A percentile compares a stretch with the other conserved stretches of the same genome.
These are phyloP conservation scores for Blepharisma japonicum DNA, from an alignment of 73 alveolate genomes.

Conservation along the genomic window DNA sequence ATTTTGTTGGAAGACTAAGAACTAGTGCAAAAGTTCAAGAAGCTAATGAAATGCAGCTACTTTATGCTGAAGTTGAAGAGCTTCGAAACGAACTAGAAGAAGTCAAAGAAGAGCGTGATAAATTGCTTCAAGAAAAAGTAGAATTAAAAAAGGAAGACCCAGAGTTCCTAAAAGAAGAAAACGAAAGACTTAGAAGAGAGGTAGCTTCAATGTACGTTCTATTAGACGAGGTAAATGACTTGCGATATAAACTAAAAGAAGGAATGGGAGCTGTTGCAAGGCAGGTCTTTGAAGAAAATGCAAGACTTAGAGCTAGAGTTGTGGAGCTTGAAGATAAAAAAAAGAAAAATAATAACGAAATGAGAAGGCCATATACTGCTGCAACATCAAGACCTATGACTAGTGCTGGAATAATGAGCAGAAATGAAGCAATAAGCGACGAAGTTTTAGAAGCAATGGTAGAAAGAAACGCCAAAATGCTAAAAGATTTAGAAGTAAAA, in stretches of 20 bases:
- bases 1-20: slow-evolving; percentile 26
- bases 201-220: slow-evolving; percentile 7
- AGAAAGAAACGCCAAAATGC: neutral
- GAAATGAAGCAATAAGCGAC: neutral
- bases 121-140: slow-evolving; percentile 11
- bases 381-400: slow-evolving; percentile 15
- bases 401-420: neutral
- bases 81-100: neutral
- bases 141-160: neutral
- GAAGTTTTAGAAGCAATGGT: neutral
- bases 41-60: neutral
- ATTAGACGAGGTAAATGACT: slow-evolving; percentile 10
- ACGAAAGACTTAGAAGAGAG: neutral
- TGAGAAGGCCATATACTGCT: slow-evolving; percentile 22
- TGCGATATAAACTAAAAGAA: neutral
- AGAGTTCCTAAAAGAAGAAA: slow-evolving; percentile 14
- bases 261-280: slow-evolving; percentile 9
- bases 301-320: slow-evolving; percentile 20
- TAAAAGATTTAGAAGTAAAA: neutral
- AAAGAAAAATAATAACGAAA: neutral
- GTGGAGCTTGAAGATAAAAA: slow-evolving; percentile 13
- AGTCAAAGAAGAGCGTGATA: neutral
- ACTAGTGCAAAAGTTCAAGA: slow-evolving; percentile 7
- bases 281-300: slow-evolving; percentile 18
- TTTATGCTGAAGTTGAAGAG: slow-evolving; percentile 10